These are phyloP conservation scores for Platismatia glauca DNA, from an alignment of 495 filamentous ascomycete species.

Conservation along the genomic window DNA sequence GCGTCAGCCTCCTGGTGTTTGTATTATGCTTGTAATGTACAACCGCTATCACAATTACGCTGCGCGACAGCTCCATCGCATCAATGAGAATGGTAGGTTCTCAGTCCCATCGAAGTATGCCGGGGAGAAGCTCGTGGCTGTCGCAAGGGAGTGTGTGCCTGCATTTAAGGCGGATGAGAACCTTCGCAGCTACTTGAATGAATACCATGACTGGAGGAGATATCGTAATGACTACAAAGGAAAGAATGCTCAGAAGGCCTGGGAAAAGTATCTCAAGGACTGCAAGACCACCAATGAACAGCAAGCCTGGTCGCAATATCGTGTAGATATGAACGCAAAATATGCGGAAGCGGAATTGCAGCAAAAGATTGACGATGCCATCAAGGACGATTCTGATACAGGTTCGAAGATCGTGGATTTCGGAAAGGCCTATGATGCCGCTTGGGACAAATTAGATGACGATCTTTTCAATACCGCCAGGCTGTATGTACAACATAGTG, in stretches of 20 bases:
- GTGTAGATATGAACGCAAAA: neutral
- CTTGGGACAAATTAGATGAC: constrained; percentile 28
- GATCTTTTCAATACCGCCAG: constrained; percentile 36
- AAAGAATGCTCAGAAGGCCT: neutral
- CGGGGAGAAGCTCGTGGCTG: neutral
- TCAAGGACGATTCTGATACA: neutral
- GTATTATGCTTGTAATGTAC: constrained; percentile 36
- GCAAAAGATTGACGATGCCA: neutral
- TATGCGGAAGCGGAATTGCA: neutral
- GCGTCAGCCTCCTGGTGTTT: constrained; percentile 40
- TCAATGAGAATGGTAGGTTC: constrained; percentile 39
- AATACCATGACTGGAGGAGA: neutral
- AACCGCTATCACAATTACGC: constrained; percentile 38
- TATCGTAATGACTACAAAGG: neutral
- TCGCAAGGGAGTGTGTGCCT: constrained; percentile 6
- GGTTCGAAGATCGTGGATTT: neutral
- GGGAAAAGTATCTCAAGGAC: neutral
- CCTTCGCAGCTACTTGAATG: neutral
- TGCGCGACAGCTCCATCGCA: constrained; percentile 27
- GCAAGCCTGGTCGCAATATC: neutral
- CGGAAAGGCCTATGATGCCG: constrained; percentile 12
- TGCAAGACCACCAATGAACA: neutral
- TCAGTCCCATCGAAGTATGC: constrained; percentile 8
- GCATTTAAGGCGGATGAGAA: neutral
- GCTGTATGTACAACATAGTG: constrained; percentile 22